Evolutionary conservation across 2,329 filamentous ascomycete genomes (phyloP).

Genomic region (Neospermospora avenae): DNA sequence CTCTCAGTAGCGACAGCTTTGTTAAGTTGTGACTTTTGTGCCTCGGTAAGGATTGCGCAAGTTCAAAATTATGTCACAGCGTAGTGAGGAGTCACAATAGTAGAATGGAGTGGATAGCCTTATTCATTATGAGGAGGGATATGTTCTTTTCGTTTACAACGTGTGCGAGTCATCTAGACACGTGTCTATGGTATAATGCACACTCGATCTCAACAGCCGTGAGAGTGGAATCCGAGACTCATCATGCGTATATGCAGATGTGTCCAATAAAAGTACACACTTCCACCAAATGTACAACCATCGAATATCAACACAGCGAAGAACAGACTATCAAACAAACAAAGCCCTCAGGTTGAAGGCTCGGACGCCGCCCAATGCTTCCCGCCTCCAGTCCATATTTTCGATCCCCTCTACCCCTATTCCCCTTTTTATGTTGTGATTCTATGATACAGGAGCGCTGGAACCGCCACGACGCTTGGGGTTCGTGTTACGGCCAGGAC

Average conservation of each 20-base stretch:
- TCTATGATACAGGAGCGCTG: constrained; percentile 18
- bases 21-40: too few relatives aligned
- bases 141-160: neutral
- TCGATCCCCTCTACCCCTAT: neutral
- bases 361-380: constrained; percentile 1
- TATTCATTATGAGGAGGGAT: constrained; percentile 2
- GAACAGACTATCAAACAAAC: neutral
- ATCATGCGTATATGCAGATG: neutral
- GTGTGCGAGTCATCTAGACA: neutral
- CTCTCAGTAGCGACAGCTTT: too few relatives aligned
- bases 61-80: too few relatives aligned
- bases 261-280: neutral
- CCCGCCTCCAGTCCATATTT: neutral
- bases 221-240: neutral
- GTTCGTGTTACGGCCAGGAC: constrained; percentile 47
- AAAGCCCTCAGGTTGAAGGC: neutral
- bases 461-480: constrained; percentile 50
- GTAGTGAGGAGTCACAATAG: too few relatives aligned
- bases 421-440: neutral
- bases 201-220: neutral
- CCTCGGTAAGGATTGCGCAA: too few relatives aligned
- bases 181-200: neutral
- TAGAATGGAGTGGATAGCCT: too few relatives aligned
- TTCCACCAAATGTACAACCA: neutral
- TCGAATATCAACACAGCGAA: neutral